Percentiles rank a stretch among this genome's conserved stretches.
phyloP scores from a whole-genome alignment of 129 eudicot genomes.

The Rutidosis leptorrhynchoides region DNA sequence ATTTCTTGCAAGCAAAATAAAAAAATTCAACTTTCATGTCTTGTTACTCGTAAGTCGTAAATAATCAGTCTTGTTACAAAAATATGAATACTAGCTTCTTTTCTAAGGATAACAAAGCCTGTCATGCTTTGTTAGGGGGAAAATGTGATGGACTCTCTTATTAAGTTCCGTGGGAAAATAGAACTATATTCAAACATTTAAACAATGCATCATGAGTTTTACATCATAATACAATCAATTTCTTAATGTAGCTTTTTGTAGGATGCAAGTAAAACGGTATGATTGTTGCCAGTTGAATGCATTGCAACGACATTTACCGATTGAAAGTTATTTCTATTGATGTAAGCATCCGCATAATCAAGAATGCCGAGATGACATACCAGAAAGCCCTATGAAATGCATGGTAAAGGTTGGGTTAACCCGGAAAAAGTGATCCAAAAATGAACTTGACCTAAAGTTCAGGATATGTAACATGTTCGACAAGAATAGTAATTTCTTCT shows the following conservation, averaged over 20 bases:
- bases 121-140: neutral
- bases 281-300: neutral
- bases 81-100: neutral
- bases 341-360: too few relatives aligned
- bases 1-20: neutral
- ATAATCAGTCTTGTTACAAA: neutral
- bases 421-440: too few relatives aligned
- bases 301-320: neutral
- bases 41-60: neutral
- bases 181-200: neutral
- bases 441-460: too few relatives aligned
- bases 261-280: neutral
- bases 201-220: constrained; percentile 1
- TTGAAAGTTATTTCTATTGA: too few relatives aligned
- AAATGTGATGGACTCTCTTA: neutral
- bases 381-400: too few relatives aligned
- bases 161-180: neutral
- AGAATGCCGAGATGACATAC: too few relatives aligned
- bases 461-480: too few relatives aligned
- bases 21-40: neutral
- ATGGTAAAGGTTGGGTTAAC: too few relatives aligned
- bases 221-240: neutral
- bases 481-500: too few relatives aligned
- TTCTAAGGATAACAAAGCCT: neutral
- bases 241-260: neutral